Evolutionary conservation across 1,284 basidiomycete genomes (phyloP).

Genomic region (Austroboletus novae-zelandiae): DNA sequence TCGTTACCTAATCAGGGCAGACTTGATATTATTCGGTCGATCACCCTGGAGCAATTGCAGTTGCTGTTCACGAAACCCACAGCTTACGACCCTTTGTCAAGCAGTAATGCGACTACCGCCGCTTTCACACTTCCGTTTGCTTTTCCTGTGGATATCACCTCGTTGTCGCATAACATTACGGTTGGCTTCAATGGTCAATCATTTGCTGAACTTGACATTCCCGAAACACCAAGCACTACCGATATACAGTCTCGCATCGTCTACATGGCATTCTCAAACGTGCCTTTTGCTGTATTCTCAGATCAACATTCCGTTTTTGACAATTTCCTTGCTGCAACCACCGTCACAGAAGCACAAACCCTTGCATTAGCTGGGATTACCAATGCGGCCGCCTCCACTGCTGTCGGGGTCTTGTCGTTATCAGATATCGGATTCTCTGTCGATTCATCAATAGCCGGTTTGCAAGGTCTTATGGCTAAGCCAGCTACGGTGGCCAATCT

Average conservation of each 20-base stretch:
- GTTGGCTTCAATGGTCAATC: slow-evolving; percentile 52
- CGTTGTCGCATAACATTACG: slow-evolving; percentile 62
- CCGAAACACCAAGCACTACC: slow-evolving; percentile 58
- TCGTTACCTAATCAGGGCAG: slow-evolving; percentile 64
- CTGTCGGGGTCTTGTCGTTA: slow-evolving; percentile 66
- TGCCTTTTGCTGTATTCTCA: slow-evolving; percentile 59
- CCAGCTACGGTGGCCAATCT: slow-evolving; percentile 60
- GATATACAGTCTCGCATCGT: slow-evolving; percentile 65
- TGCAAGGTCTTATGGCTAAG: slow-evolving; percentile 65
- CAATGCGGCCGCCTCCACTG: slow-evolving; percentile 63
- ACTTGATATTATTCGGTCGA: slow-evolving; percentile 65
- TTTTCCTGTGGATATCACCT: slow-evolving; percentile 68
- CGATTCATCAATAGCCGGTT: slow-evolving; percentile 57
- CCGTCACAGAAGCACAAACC: slow-evolving; percentile 46
- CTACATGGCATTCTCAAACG: slow-evolving; percentile 57
- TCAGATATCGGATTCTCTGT: slow-evolving; percentile 65
- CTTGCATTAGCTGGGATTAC: slow-evolving; percentile 60
- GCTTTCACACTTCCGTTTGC: slow-evolving; percentile 69
- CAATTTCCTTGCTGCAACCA: slow-evolving; percentile 67
- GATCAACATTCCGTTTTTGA: slow-evolving; percentile 57
- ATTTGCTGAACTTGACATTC: slow-evolving; percentile 65
- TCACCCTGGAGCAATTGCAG: slow-evolving; percentile 61
- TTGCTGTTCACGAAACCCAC: slow-evolving; percentile 58
- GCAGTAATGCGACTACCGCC: slow-evolving; percentile 59
- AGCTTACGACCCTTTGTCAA: slow-evolving; percentile 58